phyloP scores from a whole-genome alignment of 345 rosid species.

The Atalantia buxifolia region DNA sequence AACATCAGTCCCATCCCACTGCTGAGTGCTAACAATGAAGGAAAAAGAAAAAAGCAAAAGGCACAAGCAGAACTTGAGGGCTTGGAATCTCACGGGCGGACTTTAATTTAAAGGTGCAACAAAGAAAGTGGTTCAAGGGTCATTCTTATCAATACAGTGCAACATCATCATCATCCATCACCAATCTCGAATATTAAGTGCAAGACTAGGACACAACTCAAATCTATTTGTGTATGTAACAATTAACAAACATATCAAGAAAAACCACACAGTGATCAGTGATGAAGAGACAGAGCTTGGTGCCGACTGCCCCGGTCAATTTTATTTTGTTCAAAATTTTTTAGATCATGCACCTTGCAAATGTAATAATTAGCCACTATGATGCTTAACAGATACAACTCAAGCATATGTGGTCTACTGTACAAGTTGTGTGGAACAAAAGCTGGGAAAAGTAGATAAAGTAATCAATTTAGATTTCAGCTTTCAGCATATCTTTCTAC shows the following conservation, averaged over 20 bases:
- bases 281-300: background rate
- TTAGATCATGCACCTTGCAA: background rate
- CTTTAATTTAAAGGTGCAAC: background rate
- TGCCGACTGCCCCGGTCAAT: background rate
- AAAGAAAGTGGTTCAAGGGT: background rate
- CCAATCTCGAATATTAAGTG: background rate
- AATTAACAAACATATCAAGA: background rate
- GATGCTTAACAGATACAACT: background rate
- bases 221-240: background rate
- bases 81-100: conserved; percentile 1
- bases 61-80: background rate
- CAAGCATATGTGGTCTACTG: background rate
- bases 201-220: background rate
- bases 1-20: background rate
- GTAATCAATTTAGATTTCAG: background rate
- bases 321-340: background rate
- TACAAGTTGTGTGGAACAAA: background rate
- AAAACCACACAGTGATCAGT: background rate
- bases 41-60: conserved; percentile 4
- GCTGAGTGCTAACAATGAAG: background rate
- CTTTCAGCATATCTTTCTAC: background rate
- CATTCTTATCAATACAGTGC: background rate
- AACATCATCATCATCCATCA: background rate
- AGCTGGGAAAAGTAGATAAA: background rate
- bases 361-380: background rate